Base-by-base conservation (phyloP, 1,284 basidiomycete species). In the Pseudomicrostroma phylloplanum region DNA sequence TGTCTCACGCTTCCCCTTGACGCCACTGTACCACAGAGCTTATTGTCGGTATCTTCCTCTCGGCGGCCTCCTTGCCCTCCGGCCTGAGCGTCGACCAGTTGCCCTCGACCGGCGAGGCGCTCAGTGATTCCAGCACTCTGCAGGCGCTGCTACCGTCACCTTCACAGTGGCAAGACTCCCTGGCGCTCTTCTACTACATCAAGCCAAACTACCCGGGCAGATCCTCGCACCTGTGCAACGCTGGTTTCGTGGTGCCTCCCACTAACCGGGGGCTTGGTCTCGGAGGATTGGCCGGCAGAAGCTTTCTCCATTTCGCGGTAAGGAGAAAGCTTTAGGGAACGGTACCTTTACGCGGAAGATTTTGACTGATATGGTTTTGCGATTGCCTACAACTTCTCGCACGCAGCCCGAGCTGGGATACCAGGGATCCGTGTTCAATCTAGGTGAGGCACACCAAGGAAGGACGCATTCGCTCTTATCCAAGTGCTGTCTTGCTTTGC, bases 181-280 rank as follows among this genome's bases (percentile, higher is more conserved):
- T 46, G 19, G 46, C 46, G 1, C 59, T 23, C 0, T 89, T 85
- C 76, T 92, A 91, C 67, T 76, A 76, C 60, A 61, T 73, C 59
- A 69, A 72, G 65, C 64, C 67, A n/a, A 77, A 77, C 61, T 77
- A 76, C 41, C 74, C 74, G 0, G 91, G 92, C n/a, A 84, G 92
- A 64, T 90, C 89, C 2, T 91, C 90, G 43, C 92, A 93, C 83
- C 89, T 91, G 73, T 92, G 90, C 81, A 92, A 92, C 73, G 91
- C 85, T 1, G 92, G 92, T 1, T 96, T 96, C 80, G 82, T 96
- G 46, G 89, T 96, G 1, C 87, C 89, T 8, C 84, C 85, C 2
- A 67, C 74, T 0, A 85, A 87, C 58, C 84, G 91, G 30, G 87
- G 86, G 4, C 81, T 83, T 46, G 88, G 89, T 46, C 84, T 90